These are phyloP conservation scores for Calocybe gangraenosa DNA, from an alignment of 768 basidiomycete species.

Conservation along the genomic window DNA sequence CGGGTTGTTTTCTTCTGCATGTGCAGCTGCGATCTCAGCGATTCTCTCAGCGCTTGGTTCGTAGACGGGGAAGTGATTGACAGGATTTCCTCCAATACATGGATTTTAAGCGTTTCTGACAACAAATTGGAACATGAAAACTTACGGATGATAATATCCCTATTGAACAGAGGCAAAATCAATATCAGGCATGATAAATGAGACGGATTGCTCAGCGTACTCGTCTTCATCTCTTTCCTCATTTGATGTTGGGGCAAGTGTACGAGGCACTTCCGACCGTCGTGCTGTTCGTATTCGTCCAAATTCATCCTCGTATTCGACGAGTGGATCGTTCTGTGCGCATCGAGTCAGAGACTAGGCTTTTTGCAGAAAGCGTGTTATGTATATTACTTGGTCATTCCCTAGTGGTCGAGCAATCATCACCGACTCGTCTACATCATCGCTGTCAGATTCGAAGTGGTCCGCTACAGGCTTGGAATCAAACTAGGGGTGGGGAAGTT, in stretches of 20 bases:
- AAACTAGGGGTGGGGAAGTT: slow-evolving; percentile 41
- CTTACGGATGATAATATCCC: slow-evolving; percentile 59
- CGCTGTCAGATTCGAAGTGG: slow-evolving; percentile 63
- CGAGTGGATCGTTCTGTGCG: slow-evolving; percentile 64
- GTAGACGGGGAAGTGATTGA: slow-evolving; percentile 84
- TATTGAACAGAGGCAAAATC: slow-evolving; percentile 21
- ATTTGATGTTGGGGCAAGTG: slow-evolving; percentile 47
- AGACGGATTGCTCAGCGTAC: slow-evolving; percentile 31
- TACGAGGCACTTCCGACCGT: slow-evolving; percentile 74
- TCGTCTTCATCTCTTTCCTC: slow-evolving; percentile 53
- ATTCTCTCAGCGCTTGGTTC: slow-evolving; percentile 78
- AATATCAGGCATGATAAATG: too few species aligned
- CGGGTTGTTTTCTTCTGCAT: slow-evolving; percentile 69
- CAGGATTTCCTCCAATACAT: slow-evolving; percentile 61
- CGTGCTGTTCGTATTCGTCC: slow-evolving; percentile 68
- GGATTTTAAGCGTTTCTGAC: not conserved
- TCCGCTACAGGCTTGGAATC: slow-evolving; percentile 51
- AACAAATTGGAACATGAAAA: slow-evolving; percentile 3
- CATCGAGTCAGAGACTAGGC: slow-evolving; percentile 3
- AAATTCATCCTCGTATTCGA: slow-evolving; percentile 88
- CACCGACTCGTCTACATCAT: slow-evolving; percentile 76
- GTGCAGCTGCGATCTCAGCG: slow-evolving; percentile 66
- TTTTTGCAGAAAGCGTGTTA: not conserved
- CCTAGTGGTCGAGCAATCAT: slow-evolving; percentile 46
- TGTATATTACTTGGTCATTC: slow-evolving; percentile 34